A percentile compares a stretch with the other conserved stretches of the same genome.
Evolutionary conservation across 371 early-diverging fungal species (phyloP).

Genomic region (Mucor saturninus): DNA sequence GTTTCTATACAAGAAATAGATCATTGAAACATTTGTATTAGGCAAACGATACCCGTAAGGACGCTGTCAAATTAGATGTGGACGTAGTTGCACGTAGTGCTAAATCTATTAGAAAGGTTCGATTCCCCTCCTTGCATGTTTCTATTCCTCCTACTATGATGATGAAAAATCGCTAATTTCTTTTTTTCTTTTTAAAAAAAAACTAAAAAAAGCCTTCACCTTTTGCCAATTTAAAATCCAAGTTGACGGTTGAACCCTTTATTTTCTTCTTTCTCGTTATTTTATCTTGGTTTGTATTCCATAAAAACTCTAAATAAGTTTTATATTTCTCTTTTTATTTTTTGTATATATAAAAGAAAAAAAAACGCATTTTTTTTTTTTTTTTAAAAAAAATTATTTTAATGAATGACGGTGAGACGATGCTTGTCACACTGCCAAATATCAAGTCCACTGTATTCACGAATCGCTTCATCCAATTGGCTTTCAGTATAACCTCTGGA

Average conservation of each 20-base stretch:
- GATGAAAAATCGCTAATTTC: not conserved
- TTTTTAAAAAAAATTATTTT: slow-evolving; percentile 12
- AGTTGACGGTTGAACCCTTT: not conserved
- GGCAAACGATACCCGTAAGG: slow-evolving; percentile 31
- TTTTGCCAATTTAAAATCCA: not conserved
- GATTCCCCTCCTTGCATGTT: slow-evolving; percentile 12
- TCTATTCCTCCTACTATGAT: slow-evolving; percentile 12
- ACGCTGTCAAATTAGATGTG: slow-evolving; percentile 16
- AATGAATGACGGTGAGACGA: slow-evolving; percentile 63
- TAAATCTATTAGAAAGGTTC: slow-evolving; percentile 22
- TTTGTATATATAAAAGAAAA: not conserved
- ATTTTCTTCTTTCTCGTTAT: not conserved
- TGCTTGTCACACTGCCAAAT: slow-evolving; percentile 75
- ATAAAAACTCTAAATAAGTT: not conserved
- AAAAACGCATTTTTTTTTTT: slow-evolving; percentile 10
- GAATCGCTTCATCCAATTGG: slow-evolving; percentile 72
- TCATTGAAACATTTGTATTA: not conserved
- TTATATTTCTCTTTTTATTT: not conserved
- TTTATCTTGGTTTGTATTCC: slow-evolving; percentile 1
- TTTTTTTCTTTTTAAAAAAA: not conserved
- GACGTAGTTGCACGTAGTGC: slow-evolving; percentile 11
- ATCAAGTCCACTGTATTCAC: slow-evolving; percentile 73
- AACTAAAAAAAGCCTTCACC: not conserved
- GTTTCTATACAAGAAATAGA: too few species aligned
- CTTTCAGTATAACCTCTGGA: slow-evolving; percentile 80